Conservation (phyloP, 1,284 basidiomycete species). For the Ganoderma sp. region DNA sequence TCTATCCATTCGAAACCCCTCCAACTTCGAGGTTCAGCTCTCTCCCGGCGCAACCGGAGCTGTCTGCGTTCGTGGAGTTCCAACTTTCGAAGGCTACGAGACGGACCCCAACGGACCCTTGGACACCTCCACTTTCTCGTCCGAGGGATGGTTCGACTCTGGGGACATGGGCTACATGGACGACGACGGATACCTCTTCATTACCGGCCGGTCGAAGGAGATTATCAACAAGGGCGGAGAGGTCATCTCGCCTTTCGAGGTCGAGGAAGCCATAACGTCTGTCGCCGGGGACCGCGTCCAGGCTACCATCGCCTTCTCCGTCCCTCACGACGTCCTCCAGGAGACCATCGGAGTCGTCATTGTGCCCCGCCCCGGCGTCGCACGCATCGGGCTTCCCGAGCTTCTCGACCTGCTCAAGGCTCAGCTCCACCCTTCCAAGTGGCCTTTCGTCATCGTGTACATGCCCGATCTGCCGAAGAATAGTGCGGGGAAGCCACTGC, state of each 20-base stretch:
- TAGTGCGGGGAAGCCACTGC: conserved; percentile 51
- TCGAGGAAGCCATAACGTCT: conserved; percentile 53
- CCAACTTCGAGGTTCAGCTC: conserved; percentile 45
- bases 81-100: conserved; percentile 55
- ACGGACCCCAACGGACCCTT: conserved; percentile 43
- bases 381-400: conserved; percentile 47
- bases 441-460: conserved; percentile 51
- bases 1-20: conserved; percentile 50
- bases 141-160: conserved; percentile 60
- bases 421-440: conserved; percentile 53
- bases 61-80: conserved; percentile 52
- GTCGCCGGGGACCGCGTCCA: conserved; percentile 50
- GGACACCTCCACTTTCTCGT: conserved; percentile 51
- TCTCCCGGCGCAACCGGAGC: conserved; percentile 46
- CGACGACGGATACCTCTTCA: conserved; percentile 61
- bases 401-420: conserved; percentile 50
- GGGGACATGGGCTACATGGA: conserved; percentile 71
- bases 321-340: conserved; percentile 52
- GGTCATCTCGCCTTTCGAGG: conserved; percentile 71
- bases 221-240: conserved; percentile 71
- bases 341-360: conserved; percentile 52
- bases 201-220: conserved; percentile 66
- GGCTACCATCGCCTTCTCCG: conserved; percentile 48
- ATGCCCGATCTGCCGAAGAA: conserved; percentile 53
- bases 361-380: conserved; percentile 41